Base-by-base conservation (phyloP, 345 rosid genomes). In the Brassica incana region DNA sequence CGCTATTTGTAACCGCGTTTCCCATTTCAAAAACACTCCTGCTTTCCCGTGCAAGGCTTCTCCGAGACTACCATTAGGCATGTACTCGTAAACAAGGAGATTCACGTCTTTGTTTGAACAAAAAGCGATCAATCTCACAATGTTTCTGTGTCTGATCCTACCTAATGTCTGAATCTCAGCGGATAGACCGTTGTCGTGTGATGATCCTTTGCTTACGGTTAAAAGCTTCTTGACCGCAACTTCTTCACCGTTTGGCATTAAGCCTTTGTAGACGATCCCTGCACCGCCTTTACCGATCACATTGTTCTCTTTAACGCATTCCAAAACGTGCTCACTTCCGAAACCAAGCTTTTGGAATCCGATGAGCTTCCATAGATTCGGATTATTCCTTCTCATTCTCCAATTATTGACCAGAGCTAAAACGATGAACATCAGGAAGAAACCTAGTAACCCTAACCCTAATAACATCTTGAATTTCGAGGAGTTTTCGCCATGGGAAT, bases 51-150 rank as follows among this genome's bases (percentile, higher is more conserved):
- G 97, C 62, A 95, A 65, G 29, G 90, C 92, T 73, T 92, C 99
- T 54, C 99, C 99, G 43, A 95, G 78, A 85, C 97, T 95, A 62
- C 99, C 99, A 62, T 92, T 95, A 43, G 88, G 88, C 99, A 95
- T 92, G 84, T 89, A 92, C 85, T 95, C 99, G 33, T 95, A 95
- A 50, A 95, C 94, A 36, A 95, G 88, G 71, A 95, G 86, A 74
- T 95, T 95, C 32, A 87, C 88, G 61, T 91, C 97, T 73, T 89
- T 89, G 80, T 92, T 91, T 11, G 97, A 90, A 77, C 97, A 91
- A 76, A 91, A 91, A 1, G 92, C 99, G 9, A 91, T 83, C 85
- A 95, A 81, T 77, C 97, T 83, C 52, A 95, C 99, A 35, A 95
- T 95, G 84, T 95, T 90, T 68, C 99, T 84, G 80, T 95, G 99